Evolutionary conservation across 371 early-diverging fungal genomes (phyloP), one percentile per base, ranked within the genome.

Genomic region (Mucor plumbeus): DNA sequence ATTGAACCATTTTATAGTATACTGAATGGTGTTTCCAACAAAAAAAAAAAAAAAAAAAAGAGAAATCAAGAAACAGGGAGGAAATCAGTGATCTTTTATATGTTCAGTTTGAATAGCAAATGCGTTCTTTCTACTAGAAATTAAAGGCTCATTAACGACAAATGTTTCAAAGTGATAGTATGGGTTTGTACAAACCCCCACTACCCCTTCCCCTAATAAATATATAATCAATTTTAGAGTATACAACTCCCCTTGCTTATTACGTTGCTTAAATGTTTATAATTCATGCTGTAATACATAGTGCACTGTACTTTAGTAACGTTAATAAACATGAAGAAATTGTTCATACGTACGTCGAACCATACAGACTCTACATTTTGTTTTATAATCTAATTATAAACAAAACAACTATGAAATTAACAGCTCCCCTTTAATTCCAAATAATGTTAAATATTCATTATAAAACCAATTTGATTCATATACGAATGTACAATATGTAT

Each of bases 1-100:
- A 50, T 40, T 39, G 15, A 63, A 53, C 53, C 56, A 56, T 56
- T 56, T 36, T 56, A 17, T 56, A 36, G 17, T 7, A 31, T 31
- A 11, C 31, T 31, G 53, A 31, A 31, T 11, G 31, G 19, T 50
- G 17, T 50, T 19, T 50, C 26, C 19, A 50, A 50, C 21, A 53
- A 53, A 0, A 43, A 17, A 57, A 43, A 33, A 31, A 44, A 56
- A 26, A 61, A 34, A 63, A 56, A 56, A 26, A 41, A 50, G 5
- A 56, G 15, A 38, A 67, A 43, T 33, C 21, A 19, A 48, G 21
- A 19, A 50, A 0, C 26, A 53, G 53, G 53, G 31, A 53, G 53
- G 4, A 13, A 53, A 53, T 21, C 53, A 14, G 19, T 31, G 53
- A 31, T 31, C 26, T 53, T 53, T 53, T 53, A 53, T 53, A 53